phyloP scores from a whole-genome alignment of 1,284 basidiomycete genomes.

The Cutaneotrichosporon daszewskae region DNA sequence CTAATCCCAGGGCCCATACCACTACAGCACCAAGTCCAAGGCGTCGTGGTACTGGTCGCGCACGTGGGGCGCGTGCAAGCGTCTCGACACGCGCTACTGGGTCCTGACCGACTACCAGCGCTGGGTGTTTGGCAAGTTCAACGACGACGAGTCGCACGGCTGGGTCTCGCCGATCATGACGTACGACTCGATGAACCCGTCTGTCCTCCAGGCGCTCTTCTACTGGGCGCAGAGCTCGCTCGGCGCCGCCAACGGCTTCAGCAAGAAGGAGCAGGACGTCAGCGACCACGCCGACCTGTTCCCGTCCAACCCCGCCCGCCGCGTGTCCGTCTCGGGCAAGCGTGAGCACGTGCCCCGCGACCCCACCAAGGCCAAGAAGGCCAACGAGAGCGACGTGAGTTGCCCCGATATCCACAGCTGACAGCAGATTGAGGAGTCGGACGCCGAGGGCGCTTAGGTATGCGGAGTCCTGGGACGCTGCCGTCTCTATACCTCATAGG shows the following conservation, averaged over 20 bases:
- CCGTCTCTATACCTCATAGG: neutral
- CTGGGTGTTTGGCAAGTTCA: slow-evolving; percentile 48
- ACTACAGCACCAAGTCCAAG: slow-evolving; percentile 47
- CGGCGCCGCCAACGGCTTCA: slow-evolving; percentile 7
- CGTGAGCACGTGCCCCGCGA: slow-evolving; percentile 13
- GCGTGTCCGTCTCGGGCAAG: slow-evolving; percentile 27
- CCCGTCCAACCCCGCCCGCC: slow-evolving; percentile 44
- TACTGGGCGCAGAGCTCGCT: slow-evolving; percentile 43
- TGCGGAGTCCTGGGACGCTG: neutral
- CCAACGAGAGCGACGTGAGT: slow-evolving; percentile 45
- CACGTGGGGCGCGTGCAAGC: slow-evolving; percentile 40
- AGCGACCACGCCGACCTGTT: slow-evolving; percentile 31
- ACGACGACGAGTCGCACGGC: slow-evolving; percentile 37
- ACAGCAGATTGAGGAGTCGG: slow-evolving; percentile 44
- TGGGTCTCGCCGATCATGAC: slow-evolving; percentile 37
- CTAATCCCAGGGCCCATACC: slow-evolving; percentile 35
- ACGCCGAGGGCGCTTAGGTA: slow-evolving; percentile 28
- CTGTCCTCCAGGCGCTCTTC: slow-evolving; percentile 39
- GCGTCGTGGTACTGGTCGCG: slow-evolving; percentile 50
- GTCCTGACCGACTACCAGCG: slow-evolving; percentile 48
- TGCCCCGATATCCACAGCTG: slow-evolving; percentile 4
- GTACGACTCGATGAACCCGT: slow-evolving; percentile 32
- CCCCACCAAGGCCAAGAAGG: slow-evolving; percentile 28
- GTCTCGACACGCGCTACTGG: slow-evolving; percentile 43
- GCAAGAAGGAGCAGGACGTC: slow-evolving; percentile 28